Percentiles rank a stretch among this genome's conserved stretches.
Evolutionary conservation across 257 asterid species (phyloP).

Genomic region (Haberlea rhodopensis): DNA sequence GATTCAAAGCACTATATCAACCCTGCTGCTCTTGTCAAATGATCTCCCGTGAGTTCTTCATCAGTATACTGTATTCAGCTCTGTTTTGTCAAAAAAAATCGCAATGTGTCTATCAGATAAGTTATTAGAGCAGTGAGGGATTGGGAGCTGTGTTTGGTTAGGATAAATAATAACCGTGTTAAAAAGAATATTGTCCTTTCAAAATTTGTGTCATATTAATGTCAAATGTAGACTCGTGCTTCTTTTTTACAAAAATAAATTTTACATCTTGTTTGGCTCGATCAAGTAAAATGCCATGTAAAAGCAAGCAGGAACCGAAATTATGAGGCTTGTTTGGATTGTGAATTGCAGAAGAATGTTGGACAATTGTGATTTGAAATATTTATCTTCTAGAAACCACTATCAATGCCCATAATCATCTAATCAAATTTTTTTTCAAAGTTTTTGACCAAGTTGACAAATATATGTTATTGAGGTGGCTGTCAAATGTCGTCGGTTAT

Average conservation of each 20-base stretch:
- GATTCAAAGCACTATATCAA: constrained; percentile 10
- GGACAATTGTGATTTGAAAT: background rate
- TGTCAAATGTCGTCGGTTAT: no score
- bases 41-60: background rate
- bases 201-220: no score
- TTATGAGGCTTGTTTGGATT: no score
- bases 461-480: no score
- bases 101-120: constrained; percentile 6
- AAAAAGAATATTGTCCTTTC: background rate
- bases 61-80: constrained; percentile 16
- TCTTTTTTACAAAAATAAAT: no score
- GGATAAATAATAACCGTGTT: background rate
- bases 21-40: constrained; percentile 3
- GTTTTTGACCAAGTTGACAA: no score
- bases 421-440: no score
- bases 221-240: background rate
- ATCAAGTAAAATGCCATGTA: background rate
- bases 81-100: constrained; percentile 34
- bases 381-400: no score
- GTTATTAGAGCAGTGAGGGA: background rate
- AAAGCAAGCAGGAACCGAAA: background rate
- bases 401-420: no score
- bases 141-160: background rate
- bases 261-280: background rate
- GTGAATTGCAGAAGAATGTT: background rate